Evolutionary conservation across 257 asterid genomes (phyloP).

Genomic region (Solanum lycopersicoides): DNA sequence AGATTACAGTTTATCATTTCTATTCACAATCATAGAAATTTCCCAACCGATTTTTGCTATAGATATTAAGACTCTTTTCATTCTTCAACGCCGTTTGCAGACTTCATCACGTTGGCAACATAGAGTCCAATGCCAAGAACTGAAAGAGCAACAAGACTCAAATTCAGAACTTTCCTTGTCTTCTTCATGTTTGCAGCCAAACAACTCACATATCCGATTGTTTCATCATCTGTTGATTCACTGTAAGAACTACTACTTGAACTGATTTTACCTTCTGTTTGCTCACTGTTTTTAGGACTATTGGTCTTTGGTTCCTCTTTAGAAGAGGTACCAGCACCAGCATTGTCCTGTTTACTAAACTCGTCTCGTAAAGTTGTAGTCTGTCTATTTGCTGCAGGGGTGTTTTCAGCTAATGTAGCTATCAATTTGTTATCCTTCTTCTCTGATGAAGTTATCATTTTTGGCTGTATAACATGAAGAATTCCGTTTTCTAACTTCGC

Average conservation of each 20-base stretch:
- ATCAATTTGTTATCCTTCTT: slow-evolving; percentile 8
- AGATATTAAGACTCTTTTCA: not conserved
- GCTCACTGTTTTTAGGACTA: not conserved
- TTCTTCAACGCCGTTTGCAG: slow-evolving; percentile 2
- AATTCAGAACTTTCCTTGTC: slow-evolving; percentile 21
- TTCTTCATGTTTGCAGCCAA: slow-evolving; percentile 28
- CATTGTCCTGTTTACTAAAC: not conserved
- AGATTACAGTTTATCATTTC: not conserved
- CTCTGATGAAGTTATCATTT: slow-evolving; percentile 16
- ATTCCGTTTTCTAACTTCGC: slow-evolving; percentile 56
- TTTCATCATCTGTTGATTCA: not conserved
- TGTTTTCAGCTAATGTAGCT: not conserved
- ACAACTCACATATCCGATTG: not conserved
- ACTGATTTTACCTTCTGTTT: not conserved
- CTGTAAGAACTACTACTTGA: not conserved
- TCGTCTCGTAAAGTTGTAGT: not conserved
- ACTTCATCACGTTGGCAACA: slow-evolving; percentile 18
- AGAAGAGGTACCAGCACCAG: not conserved
- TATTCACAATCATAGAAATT: not conserved
- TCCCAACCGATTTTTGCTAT: not conserved
- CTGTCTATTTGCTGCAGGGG: slow-evolving; percentile 1
- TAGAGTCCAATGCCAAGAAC: slow-evolving; percentile 35
- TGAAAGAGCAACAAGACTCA: slow-evolving; percentile 16
- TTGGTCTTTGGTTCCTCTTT: not conserved
- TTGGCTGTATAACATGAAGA: slow-evolving; percentile 42